phyloP scores from a whole-genome alignment of 1,139 yeast species.

The Pneumocystis jirovecii region DNA sequence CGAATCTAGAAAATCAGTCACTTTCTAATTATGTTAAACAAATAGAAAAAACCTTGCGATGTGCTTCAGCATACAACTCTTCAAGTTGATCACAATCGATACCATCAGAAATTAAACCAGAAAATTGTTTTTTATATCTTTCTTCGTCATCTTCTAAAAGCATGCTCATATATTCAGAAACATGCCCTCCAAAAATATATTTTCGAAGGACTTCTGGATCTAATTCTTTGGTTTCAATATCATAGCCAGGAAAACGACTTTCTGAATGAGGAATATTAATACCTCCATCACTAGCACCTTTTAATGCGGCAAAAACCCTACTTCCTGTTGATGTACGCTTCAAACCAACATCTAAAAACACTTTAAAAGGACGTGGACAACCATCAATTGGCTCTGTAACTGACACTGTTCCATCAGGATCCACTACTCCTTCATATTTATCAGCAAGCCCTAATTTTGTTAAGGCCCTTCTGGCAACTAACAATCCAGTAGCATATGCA shows the following conservation, averaged over 20 bases:
- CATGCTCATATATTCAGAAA: constrained; percentile 99
- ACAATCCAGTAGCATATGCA: constrained; percentile 97
- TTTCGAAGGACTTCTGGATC: constrained; percentile 96
- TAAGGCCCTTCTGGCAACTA: constrained; percentile 98
- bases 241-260: constrained; percentile 99
- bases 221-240: constrained; percentile 93
- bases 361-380: constrained; percentile 99
- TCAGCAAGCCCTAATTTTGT: constrained; percentile 97
- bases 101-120: constrained; percentile 92
- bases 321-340: constrained; percentile 99
- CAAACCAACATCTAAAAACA: constrained; percentile 97
- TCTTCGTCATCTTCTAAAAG: constrained; percentile 99
- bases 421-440: constrained; percentile 97
- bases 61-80: constrained; percentile 91
- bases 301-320: constrained; percentile 96
- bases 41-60: constrained; percentile 28
- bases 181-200: constrained; percentile 99
- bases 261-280: constrained; percentile 98
- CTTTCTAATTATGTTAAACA: neutral
- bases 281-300: constrained; percentile 99
- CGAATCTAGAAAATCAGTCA: constrained; percentile 44
- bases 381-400: constrained; percentile 92
- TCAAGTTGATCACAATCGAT: constrained; percentile 93
- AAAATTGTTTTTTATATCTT: constrained; percentile 92
- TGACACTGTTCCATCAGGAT: constrained; percentile 97